Conservation (phyloP, 148 eudicot species). For the Rhododendron griersonianum region DNA sequence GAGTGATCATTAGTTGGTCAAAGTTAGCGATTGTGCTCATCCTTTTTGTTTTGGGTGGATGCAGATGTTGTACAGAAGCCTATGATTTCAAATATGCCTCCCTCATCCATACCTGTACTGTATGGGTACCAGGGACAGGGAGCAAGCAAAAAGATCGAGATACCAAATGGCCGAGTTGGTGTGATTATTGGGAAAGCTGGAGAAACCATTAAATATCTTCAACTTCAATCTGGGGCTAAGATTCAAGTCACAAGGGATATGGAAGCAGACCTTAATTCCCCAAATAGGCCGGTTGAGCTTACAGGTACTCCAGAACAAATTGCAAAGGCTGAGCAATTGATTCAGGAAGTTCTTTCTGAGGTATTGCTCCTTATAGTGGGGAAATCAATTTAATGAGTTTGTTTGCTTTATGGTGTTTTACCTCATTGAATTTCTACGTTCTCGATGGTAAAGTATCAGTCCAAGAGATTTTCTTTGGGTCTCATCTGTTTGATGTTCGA, state of each 20-base stretch:
- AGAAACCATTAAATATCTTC: slow-evolving; percentile 90
- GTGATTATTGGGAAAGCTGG: slow-evolving; percentile 95
- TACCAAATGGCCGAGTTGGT: slow-evolving; percentile 93
- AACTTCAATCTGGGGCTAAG: slow-evolving; percentile 88
- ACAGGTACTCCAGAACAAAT: slow-evolving; percentile 79
- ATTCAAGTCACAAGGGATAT: slow-evolving; percentile 91
- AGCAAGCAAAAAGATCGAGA: slow-evolving; percentile 70
- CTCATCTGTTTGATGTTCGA: neutral
- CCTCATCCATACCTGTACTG: slow-evolving; percentile 30
- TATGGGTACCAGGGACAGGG: slow-evolving; percentile 56
- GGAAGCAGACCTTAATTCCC: slow-evolving; percentile 71
- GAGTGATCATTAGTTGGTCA: neutral
- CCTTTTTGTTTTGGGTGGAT: neutral
- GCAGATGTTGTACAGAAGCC: slow-evolving; percentile 56
- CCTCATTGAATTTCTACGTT: neutral
- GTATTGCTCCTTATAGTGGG: slow-evolving; percentile 26
- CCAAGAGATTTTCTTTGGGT: neutral
- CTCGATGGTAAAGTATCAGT: neutral
- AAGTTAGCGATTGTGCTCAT: neutral
- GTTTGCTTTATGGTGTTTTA: no score
- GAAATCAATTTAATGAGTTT: neutral
- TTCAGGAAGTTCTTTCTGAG: slow-evolving; percentile 80
- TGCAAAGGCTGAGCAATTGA: slow-evolving; percentile 76
- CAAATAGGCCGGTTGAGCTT: slow-evolving; percentile 68
- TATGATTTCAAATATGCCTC: slow-evolving; percentile 26